Base-by-base conservation (phyloP, 805 yeast species). In the Schwanniomyces vanrijiae region DNA sequence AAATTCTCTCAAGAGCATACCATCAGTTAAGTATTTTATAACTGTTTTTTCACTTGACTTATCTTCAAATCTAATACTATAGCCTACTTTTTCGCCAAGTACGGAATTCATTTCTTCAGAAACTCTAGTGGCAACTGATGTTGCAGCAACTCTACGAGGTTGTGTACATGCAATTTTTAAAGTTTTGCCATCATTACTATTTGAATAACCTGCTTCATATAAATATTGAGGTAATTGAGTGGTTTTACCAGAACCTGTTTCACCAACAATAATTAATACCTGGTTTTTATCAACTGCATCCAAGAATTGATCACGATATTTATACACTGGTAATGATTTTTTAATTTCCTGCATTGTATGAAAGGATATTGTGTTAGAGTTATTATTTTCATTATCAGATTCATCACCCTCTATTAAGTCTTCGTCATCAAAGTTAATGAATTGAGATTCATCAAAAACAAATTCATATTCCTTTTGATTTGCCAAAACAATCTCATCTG, bases 81-180 rank as follows among this genome's bases (percentile, higher is more conserved):
- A 92, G 7, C 99, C 99, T 5, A 94, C 98, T 55, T 85, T 84
- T 13, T 80, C 73, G 0, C 99, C 98, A n/a, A 92, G 56, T n/a
- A 71, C 64, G 1, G 83, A 83, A 6, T 85, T 85, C 76, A 89
- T 83, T 65, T 92, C 99, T 40, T 88, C 90, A 0, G 97, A 90
- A 1, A 92, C 98, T 58, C 99, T 79, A 2, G 86, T 65, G 0
- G 99, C 97, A 41, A 90, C 96, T 41, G 89, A 84, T 44, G 83
- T 86, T 0, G 98, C 98, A 0, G 98, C 98, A 7, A 92, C 97
- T 59, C 98, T 76, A 58, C 98, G 79, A 0, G 98, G 98, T 64
- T 91, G 97, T 0, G 97, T 91, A 56, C 96, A 89, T 1, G 90
- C 96, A 4, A 91, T 76, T 51, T 71, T 81, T 52, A 60, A 46